Evolutionary conservation across 2,329 filamentous ascomycete genomes (phyloP).

Genomic region (Phoma herbarum): DNA sequence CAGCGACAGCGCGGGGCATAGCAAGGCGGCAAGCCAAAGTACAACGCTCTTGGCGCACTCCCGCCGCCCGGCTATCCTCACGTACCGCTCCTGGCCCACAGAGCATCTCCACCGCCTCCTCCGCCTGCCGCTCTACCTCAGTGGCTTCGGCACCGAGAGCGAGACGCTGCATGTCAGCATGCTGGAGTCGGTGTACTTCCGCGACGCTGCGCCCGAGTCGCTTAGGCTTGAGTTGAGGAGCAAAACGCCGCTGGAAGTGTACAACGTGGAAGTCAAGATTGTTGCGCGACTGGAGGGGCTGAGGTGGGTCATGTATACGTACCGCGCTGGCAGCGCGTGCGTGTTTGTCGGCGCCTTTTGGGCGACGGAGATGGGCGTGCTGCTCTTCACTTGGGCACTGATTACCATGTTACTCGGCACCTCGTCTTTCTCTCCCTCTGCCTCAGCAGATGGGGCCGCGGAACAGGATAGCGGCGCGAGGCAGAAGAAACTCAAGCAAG

Average conservation of each 20-base stretch:
- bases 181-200: conserved; percentile 77
- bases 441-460: too few relatives aligned
- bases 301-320: conserved; percentile 80
- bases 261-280: conserved; percentile 72
- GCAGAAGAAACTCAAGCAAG: conserved; percentile 15
- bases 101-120: conserved; percentile 40
- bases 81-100: conserved; percentile 70
- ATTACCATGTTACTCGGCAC: conserved; percentile 56
- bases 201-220: conserved; percentile 62
- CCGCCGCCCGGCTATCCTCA: conserved; percentile 78
- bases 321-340: conserved; percentile 74
- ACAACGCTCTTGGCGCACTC: conserved; percentile 56
- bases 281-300: conserved; percentile 79
- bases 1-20: too few relatives aligned
- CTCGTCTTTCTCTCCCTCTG: too few relatives aligned
- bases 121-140: conserved; percentile 71
- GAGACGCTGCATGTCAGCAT: conserved; percentile 72
- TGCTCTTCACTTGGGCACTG: conserved; percentile 70
- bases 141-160: conserved; percentile 71
- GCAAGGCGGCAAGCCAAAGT: too few relatives aligned
- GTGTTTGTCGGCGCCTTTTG: conserved; percentile 78
- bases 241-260: conserved; percentile 76
- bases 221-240: conserved; percentile 75
- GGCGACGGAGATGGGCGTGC: conserved; percentile 74
- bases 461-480: background rate